A percentile compares a stretch with the other conserved stretches of the same genome.
Conservation (phyloP, 306 rosid genomes). For the Vigna angularis region DNA sequence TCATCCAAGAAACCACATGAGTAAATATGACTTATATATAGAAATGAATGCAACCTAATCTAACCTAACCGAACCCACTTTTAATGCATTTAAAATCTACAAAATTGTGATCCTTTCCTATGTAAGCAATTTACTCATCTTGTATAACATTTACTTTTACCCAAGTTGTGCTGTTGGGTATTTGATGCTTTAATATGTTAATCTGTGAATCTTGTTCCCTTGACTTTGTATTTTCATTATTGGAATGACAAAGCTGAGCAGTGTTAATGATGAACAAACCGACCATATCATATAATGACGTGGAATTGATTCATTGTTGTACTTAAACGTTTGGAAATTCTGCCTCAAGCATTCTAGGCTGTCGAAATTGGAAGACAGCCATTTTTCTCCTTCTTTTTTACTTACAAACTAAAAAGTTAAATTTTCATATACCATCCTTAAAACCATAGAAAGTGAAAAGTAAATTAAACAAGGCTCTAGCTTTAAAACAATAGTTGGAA, state of each 20-base stretch:
- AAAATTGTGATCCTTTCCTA: no score
- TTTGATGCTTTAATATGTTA: background rate
- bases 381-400: background rate
- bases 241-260: slow-evolving; percentile 26
- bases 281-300: slow-evolving; percentile 38
- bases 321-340: background rate
- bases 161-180: background rate
- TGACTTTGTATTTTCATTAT: slow-evolving; percentile 1
- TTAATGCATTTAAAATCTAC: no score
- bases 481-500: background rate
- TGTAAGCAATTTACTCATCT: background rate
- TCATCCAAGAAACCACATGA: no score
- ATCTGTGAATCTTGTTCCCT: background rate
- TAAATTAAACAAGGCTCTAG: background rate
- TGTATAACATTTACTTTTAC: background rate
- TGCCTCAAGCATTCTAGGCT: background rate
- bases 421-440: background rate
- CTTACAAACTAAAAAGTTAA: no score
- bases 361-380: background rate
- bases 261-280: slow-evolving; percentile 34
- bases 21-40: no score
- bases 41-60: no score
- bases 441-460: background rate
- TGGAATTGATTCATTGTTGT: background rate
- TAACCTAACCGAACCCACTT: no score